phyloP scores from a whole-genome alignment of 106 monocot species.

The Acanthochlamys bracteata region DNA sequence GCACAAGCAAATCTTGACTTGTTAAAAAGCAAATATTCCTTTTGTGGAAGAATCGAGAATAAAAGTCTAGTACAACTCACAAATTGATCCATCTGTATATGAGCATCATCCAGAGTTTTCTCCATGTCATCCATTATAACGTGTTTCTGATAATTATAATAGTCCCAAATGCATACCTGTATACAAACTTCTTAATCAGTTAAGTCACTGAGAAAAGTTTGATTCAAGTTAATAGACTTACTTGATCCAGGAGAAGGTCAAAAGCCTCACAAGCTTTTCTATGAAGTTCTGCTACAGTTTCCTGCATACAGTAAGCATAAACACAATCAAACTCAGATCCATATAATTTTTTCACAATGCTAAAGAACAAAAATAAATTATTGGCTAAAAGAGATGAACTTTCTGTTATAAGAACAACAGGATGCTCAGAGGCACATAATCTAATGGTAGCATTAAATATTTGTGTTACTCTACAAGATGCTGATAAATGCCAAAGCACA shows the following conservation, averaged over 20 bases:
- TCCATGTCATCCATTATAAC: slow-evolving; percentile 95
- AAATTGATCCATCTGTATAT: slow-evolving; percentile 99
- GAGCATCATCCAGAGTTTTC: slow-evolving; percentile 89
- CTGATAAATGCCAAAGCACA: background rate
- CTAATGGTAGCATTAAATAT: too few species aligned
- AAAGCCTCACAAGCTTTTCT: slow-evolving; percentile 87
- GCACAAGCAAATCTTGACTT: background rate
- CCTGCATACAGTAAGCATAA: slow-evolving; percentile 24
- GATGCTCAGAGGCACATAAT: too few species aligned
- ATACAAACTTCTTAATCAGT: slow-evolving; percentile 3
- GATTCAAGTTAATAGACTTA: slow-evolving; percentile 22
- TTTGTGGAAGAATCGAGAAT: background rate
- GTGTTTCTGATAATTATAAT: slow-evolving; percentile 83
- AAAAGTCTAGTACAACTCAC: slow-evolving; percentile 21
- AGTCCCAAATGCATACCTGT: slow-evolving; percentile 98
- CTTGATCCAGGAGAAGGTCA: slow-evolving; percentile 73
- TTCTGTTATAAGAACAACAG: background rate
- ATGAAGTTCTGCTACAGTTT: slow-evolving; percentile 88
- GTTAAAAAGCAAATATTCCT: background rate
- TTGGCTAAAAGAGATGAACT: background rate
- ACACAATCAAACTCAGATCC: background rate
- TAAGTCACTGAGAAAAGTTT: background rate
- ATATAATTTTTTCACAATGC: background rate
- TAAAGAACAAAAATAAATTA: background rate
- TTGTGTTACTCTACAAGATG: too few species aligned